A percentile compares a stretch with the other conserved stretches of the same genome.
Conservation (phyloP, 345 rosid genomes). For the Hirschfeldia incana region DNA sequence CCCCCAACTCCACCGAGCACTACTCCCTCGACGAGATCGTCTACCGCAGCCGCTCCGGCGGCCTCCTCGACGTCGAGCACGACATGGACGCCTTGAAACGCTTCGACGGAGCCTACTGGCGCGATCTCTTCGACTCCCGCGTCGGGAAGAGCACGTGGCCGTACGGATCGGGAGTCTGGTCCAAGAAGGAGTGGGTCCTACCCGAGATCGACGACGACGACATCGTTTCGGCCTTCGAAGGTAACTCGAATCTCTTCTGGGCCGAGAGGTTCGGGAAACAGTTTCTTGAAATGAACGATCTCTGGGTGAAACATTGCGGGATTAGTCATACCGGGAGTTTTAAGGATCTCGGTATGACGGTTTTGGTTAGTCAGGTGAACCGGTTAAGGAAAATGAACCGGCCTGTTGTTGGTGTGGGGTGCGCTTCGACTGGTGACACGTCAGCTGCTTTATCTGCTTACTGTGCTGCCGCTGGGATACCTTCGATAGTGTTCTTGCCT, state of each 20-base stretch:
- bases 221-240: conserved; percentile 85
- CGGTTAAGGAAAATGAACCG: conserved; percentile 68
- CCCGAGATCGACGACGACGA: conserved; percentile 82
- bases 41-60: conserved; percentile 81
- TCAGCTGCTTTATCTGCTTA: conserved; percentile 89
- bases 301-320: conserved; percentile 96
- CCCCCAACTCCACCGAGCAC: conserved; percentile 51
- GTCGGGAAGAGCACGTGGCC: conserved; percentile 87
- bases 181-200: conserved; percentile 91
- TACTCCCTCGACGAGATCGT: conserved; percentile 91
- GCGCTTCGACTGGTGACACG: conserved; percentile 94
- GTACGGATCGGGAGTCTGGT: conserved; percentile 89
- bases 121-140: conserved; percentile 79
- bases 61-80: conserved; percentile 77
- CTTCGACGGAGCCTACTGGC: conserved; percentile 78
- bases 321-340: conserved; percentile 93
- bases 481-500: conserved; percentile 83
- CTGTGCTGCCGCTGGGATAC: conserved; percentile 88
- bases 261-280: conserved; percentile 84
- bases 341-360: conserved; percentile 94
- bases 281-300: conserved; percentile 74
- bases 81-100: conserved; percentile 68
- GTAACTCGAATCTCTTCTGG: conserved; percentile 89
- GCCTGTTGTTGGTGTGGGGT: conserved; percentile 86
- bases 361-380: conserved; percentile 87